Percentiles rank a stretch among this genome's conserved stretches.
phyloP scores from a whole-genome alignment of 1,284 basidiomycete genomes.

The Tilletia indica region DNA sequence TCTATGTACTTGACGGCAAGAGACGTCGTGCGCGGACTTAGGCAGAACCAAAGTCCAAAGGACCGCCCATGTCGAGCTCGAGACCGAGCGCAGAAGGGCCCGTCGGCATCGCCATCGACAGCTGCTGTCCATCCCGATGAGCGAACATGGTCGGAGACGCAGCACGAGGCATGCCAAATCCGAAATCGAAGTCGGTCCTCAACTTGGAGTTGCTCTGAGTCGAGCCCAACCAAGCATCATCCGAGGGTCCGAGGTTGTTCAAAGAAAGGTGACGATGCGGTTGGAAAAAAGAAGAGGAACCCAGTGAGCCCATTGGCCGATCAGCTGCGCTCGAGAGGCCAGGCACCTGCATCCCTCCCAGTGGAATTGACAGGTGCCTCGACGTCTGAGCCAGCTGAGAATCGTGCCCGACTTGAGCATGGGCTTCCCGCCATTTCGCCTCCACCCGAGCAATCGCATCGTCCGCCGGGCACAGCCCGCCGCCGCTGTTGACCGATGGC shows the following conservation, averaged over 20 bases:
- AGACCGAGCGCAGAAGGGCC: neutral
- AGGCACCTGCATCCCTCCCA: no score
- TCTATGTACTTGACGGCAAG: no score
- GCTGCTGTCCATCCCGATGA: neutral
- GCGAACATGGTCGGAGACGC: neutral
- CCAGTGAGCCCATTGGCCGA: neutral
- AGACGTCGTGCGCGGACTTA: no score
- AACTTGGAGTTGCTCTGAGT: neutral
- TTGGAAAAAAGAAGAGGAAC: neutral
- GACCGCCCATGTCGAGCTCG: slow-evolving; percentile 13
- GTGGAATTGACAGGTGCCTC: neutral
- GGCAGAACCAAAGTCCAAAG: neutral
- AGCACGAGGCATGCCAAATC: neutral
- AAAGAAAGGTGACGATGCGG: no score
- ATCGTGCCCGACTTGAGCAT: slow-evolving; percentile 2
- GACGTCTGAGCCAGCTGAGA: neutral
- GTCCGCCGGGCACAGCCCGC: neutral
- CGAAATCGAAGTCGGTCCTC: neutral
- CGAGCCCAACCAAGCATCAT: neutral
- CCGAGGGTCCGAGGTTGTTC: no score
- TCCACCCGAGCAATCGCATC: neutral
- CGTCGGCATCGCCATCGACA: neutral
- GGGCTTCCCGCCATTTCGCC: neutral
- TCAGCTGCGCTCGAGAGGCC: neutral
- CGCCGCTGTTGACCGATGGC: neutral